Percentiles rank a stretch among this genome's conserved stretches.
Conservation (phyloP, 345 rosid species). For the Luvunga scandens region DNA sequence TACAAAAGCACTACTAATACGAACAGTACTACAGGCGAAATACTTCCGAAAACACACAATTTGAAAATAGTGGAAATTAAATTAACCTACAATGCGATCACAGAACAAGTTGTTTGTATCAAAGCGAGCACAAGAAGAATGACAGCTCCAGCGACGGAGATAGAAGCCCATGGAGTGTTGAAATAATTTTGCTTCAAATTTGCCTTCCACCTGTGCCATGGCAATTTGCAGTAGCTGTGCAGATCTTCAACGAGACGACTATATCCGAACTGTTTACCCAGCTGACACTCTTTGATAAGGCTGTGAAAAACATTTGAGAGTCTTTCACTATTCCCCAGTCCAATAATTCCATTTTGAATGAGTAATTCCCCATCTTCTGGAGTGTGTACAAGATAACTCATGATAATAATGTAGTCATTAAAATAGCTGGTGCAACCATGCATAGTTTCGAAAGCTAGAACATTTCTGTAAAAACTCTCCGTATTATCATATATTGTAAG, state of each 20-base stretch:
- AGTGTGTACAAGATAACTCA: neutral
- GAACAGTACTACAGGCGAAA: no score
- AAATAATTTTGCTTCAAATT: slow-evolving; percentile 18
- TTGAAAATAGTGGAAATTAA: no score
- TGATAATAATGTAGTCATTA: neutral
- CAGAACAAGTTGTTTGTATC: slow-evolving; percentile 15
- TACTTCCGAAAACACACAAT: no score
- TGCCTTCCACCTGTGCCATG: slow-evolving; percentile 15
- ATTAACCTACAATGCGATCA: neutral
- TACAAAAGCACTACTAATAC: no score
- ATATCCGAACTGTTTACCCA: neutral
- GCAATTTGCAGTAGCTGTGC: neutral
- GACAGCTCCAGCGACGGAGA: slow-evolving; percentile 22
- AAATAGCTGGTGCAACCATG: neutral
- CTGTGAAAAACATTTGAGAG: slow-evolving; percentile 6
- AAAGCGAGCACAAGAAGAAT: slow-evolving; percentile 19
- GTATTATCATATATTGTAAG: neutral
- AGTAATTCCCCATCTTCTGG: slow-evolving; percentile 19
- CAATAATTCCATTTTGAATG: slow-evolving; percentile 2
- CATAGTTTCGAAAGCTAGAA: neutral
- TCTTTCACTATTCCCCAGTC: neutral
- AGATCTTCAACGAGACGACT: neutral
- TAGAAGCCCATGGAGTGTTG: slow-evolving; percentile 23
- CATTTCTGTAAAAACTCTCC: neutral
- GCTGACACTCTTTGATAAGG: neutral